These are phyloP conservation scores for Cudoniella acicularis DNA, from an alignment of 495 filamentous ascomycete species.

Conservation along the genomic window DNA sequence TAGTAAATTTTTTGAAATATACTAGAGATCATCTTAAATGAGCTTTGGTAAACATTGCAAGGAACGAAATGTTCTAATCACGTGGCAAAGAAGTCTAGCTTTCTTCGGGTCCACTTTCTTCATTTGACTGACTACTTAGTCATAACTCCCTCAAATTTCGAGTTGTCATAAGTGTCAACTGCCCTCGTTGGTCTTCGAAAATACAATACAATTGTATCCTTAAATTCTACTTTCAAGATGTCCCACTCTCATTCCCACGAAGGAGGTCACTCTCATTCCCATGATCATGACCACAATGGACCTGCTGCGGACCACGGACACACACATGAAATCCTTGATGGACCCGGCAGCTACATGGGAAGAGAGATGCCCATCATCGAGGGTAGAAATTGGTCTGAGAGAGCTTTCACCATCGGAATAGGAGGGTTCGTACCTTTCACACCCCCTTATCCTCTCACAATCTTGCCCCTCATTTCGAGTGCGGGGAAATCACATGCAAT, in stretches of 20 bases:
- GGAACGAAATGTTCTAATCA: not conserved
- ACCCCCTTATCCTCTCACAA: not conserved
- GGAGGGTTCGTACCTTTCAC: slow-evolving; percentile 67
- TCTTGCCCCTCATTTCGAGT: not conserved
- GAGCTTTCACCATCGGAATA: slow-evolving; percentile 93
- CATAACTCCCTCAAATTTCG: too few species aligned
- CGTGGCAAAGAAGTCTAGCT: too few species aligned
- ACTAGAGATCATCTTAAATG: too few species aligned
- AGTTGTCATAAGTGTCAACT: too few species aligned
- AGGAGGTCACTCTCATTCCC: slow-evolving; percentile 50
- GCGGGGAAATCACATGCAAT: slow-evolving; percentile 5
- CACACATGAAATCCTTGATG: slow-evolving; percentile 91
- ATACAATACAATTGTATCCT: too few species aligned
- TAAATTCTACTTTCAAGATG: too few species aligned
- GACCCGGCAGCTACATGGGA: slow-evolving; percentile 82
- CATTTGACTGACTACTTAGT: too few species aligned
- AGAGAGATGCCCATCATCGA: slow-evolving; percentile 94
- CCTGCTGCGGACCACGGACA: slow-evolving; percentile 81
- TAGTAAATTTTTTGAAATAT: too few species aligned
- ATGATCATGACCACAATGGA: slow-evolving; percentile 34
- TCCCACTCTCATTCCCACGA: slow-evolving; percentile 27
- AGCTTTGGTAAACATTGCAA: too few species aligned
- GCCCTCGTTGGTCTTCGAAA: too few species aligned
- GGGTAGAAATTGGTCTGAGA: slow-evolving; percentile 81
- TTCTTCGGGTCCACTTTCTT: too few species aligned